Conservation (phyloP, 495 filamentous ascomycete genomes). For the Daldinia vernicosa region DNA sequence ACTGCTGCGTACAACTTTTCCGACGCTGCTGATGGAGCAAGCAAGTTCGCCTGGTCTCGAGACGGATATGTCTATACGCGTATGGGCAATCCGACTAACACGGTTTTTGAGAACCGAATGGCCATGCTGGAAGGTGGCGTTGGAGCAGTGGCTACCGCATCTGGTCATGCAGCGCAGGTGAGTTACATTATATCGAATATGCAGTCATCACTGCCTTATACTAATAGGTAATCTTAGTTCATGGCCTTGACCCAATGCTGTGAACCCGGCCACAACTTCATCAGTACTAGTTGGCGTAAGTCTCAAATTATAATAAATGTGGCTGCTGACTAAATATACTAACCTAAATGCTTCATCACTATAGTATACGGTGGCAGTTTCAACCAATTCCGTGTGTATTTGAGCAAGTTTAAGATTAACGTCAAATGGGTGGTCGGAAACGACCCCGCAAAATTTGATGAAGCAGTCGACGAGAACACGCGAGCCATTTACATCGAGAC, state of each 20-base stretch:
- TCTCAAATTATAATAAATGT: background rate
- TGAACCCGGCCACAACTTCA: slow-evolving; percentile 54
- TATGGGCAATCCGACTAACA: slow-evolving; percentile 56
- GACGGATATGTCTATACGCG: slow-evolving; percentile 56
- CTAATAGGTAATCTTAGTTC: slow-evolving; percentile 44
- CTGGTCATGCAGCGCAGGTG: slow-evolving; percentile 51
- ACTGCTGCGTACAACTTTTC: slow-evolving; percentile 55
- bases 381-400: slow-evolving; percentile 55
- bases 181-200: slow-evolving; percentile 12
- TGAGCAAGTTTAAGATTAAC: slow-evolving; percentile 54
- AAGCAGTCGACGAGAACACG: slow-evolving; percentile 53
- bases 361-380: slow-evolving; percentile 52
- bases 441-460: slow-evolving; percentile 48
- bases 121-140: slow-evolving; percentile 54
- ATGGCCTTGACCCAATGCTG: slow-evolving; percentile 55
- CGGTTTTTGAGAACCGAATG: slow-evolving; percentile 55
- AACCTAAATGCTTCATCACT: slow-evolving; percentile 8
- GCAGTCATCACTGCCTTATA: slow-evolving; percentile 6
- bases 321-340: slow-evolving; percentile 8
- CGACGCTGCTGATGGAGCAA: slow-evolving; percentile 54
- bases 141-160: slow-evolving; percentile 54
- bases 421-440: slow-evolving; percentile 54
- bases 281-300: slow-evolving; percentile 53
- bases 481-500: slow-evolving; percentile 54
- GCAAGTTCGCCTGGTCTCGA: slow-evolving; percentile 54